Conservation (phyloP, 345 rosid species). For the Populus alba region DNA sequence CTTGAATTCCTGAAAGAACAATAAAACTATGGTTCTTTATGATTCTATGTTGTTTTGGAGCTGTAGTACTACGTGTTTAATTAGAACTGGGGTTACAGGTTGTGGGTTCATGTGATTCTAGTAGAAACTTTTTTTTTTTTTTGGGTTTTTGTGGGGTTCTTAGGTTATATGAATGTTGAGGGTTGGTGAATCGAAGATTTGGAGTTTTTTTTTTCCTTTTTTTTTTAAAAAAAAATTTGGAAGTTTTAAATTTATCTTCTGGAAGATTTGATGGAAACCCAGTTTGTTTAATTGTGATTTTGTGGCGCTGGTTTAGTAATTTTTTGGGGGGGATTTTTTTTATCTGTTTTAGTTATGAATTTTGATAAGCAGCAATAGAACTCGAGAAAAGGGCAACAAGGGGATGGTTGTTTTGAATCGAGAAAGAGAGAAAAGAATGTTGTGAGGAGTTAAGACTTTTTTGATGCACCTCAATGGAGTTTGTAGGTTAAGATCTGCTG, state of each 20-base stretch:
- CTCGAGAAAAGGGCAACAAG: background rate
- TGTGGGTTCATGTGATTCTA: background rate
- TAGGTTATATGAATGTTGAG: conserved; percentile 4
- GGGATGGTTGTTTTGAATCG: background rate
- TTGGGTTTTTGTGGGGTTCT: background rate
- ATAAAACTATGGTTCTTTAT: background rate
- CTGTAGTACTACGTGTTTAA: background rate
- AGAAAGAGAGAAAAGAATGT: background rate
- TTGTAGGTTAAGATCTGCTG: background rate
- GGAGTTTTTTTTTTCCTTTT: background rate
- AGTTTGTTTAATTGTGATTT: conserved; percentile 2
- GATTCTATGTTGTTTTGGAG: background rate
- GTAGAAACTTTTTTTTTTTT: background rate
- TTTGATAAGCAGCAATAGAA: background rate
- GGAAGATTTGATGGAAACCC: background rate
- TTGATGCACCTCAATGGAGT: background rate
- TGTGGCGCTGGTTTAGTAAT: background rate
- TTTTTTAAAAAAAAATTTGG: background rate
- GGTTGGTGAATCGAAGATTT: background rate
- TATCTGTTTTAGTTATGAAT: background rate
- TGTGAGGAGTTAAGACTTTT: background rate
- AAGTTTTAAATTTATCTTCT: background rate
- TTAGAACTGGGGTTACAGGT: background rate
- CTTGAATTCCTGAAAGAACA: background rate
- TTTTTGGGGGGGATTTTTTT: background rate